Conservation (phyloP, 768 basidiomycete species). For the Pluteus cervinus region DNA sequence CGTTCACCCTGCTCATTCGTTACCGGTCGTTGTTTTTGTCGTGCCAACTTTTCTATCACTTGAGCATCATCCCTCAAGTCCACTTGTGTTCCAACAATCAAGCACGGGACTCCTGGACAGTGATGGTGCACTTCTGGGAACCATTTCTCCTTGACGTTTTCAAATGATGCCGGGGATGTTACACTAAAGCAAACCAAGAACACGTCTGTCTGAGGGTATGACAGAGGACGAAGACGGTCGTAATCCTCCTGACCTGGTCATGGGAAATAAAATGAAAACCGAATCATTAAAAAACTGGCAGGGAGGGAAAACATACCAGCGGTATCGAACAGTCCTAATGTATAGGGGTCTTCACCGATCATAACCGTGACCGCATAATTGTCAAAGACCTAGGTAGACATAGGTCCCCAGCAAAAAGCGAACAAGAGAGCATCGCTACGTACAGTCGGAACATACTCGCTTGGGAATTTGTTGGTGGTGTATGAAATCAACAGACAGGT, state of each 20-base stretch:
- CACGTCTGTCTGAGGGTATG: slow-evolving; percentile 99
- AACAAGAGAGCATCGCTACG: slow-evolving; percentile 29
- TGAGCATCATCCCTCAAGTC: slow-evolving; percentile 92
- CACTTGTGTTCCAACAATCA: slow-evolving; percentile 98
- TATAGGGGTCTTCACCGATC: slow-evolving; percentile 99
- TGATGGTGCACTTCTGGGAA: slow-evolving; percentile 99
- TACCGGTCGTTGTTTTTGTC: slow-evolving; percentile 96
- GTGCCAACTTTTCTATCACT: slow-evolving; percentile 90
- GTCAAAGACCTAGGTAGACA: slow-evolving; percentile 71
- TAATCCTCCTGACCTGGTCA: slow-evolving; percentile 95
- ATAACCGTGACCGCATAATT: slow-evolving; percentile 99
- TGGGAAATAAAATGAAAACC: slow-evolving; percentile 5
- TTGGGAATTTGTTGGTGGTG: slow-evolving; percentile 97
- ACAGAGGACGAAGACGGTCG: slow-evolving; percentile 96
- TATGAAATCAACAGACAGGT: slow-evolving; percentile 96
- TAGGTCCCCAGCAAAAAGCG: slow-evolving; percentile 8
- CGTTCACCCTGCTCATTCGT: slow-evolving; percentile 84
- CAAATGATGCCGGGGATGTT: slow-evolving; percentile 96
- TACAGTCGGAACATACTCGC: slow-evolving; percentile 98
- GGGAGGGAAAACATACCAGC: slow-evolving; percentile 62
- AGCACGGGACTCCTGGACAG: slow-evolving; percentile 97
- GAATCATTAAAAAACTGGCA: background rate
- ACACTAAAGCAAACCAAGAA: slow-evolving; percentile 99
- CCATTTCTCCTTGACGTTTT: slow-evolving; percentile 99
- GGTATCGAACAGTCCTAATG: slow-evolving; percentile 96